Evolutionary conservation across 2,329 filamentous ascomycete species (phyloP), one percentile per base, ranked within the genome.

Genomic region (Claviceps africana): DNA sequence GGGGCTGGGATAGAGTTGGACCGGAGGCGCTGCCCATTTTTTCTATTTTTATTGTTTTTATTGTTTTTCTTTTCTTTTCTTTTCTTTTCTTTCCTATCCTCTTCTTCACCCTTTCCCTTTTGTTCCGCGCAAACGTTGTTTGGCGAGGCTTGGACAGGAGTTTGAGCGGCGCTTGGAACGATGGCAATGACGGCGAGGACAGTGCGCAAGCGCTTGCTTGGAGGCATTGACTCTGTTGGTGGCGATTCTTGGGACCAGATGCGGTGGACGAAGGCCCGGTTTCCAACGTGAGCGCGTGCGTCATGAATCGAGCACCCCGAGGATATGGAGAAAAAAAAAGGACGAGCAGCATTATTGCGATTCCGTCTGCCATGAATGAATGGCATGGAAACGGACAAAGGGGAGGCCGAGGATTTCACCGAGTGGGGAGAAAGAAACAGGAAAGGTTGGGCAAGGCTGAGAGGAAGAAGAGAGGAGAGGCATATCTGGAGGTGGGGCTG

Each of bases 191-290:
- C 21, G 28, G 6, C 1, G 37, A 8, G 33, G 33, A 35, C 9
- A 39, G 21, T 8, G 4, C 43, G 28, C 50, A 48, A 48, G 45
- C 45, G 37, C 51, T 52, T 48, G 51, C 45, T 48, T 52, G 28
- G n/a, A 28, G 10, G 13, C 11, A 28, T 3, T 40, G 19, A 4
- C 33, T 31, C 15, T 15, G n/a, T n/a, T 5, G 25, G 7, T 25
- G 6, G 6, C 4, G 46, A 48, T 30, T n/a, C 30, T 19, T 9
- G 17, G 28, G 28, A 3, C 9, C 11, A n/a, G 44, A 35, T 10
- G 7, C 17, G 7, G 15, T 22, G 11, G 25, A 22, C 7, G 44
- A 22, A 28, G n/a, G n/a, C 28, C 13, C 2, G 19, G 21, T 15
- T 35, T 19, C 13, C 4, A 0, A n/a, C 4, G 8, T 33, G 31